These are phyloP conservation scores for Phytophthora pluvialis DNA, from an alignment of 352 stramenopile species.

Conservation along the genomic window DNA sequence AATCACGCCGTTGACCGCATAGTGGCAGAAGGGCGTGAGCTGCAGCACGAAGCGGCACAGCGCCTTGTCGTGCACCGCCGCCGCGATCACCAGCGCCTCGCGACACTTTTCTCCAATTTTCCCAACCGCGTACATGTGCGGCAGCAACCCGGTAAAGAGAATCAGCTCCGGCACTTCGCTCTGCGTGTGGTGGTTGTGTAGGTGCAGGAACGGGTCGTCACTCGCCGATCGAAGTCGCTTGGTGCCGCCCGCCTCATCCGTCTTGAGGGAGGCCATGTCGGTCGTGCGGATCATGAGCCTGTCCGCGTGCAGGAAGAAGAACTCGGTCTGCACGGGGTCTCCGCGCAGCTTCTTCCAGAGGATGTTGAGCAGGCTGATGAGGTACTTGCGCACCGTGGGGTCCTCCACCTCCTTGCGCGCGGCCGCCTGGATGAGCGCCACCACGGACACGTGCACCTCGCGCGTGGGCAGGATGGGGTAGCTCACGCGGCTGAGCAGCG, in stretches of 20 bases:
- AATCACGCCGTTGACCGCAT: constrained; percentile 86
- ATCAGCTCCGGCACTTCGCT: constrained; percentile 79
- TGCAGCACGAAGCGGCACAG: constrained; percentile 85
- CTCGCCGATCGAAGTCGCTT: constrained; percentile 19
- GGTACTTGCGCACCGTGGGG: constrained; percentile 81
- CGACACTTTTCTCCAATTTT: constrained; percentile 87
- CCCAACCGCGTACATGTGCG: constrained; percentile 84
- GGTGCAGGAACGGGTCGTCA: constrained; percentile 42
- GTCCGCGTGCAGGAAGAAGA: constrained; percentile 86
- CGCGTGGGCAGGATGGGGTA: constrained; percentile 84
- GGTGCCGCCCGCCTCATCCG: background rate
- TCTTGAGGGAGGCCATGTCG: constrained; percentile 26
- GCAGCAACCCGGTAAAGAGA: constrained; percentile 81
- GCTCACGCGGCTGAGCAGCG: constrained; percentile 81
- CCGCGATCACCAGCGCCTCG: constrained; percentile 83
- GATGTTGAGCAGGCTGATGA: constrained; percentile 83
- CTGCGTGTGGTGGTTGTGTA: constrained; percentile 47
- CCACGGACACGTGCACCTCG: constrained; percentile 82
- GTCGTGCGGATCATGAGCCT: constrained; percentile 57
- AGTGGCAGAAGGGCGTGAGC: constrained; percentile 89
- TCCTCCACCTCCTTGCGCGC: constrained; percentile 85
- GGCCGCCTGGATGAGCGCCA: constrained; percentile 80
- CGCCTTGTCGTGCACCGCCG: constrained; percentile 73
- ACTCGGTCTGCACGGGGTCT: constrained; percentile 87
- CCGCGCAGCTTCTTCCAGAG: constrained; percentile 88